A percentile compares a stretch with the other conserved stretches of the same genome.
These are phyloP conservation scores for Aquilaria agallochum DNA, from an alignment of 441 rosid species.

Conservation along the genomic window DNA sequence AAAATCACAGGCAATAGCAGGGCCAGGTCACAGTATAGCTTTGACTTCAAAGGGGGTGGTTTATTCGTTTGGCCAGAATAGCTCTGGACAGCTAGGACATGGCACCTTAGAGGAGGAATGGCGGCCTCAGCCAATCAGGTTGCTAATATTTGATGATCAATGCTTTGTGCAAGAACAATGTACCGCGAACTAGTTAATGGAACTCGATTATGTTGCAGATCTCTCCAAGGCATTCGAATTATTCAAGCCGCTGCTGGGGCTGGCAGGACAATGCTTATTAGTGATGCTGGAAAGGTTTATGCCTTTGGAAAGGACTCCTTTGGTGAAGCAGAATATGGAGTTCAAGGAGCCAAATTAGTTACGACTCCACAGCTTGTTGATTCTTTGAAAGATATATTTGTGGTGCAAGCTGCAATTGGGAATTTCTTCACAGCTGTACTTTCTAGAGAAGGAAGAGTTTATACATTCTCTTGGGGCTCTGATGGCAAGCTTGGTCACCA, in stretches of 20 bases:
- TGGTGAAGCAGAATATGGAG: conserved; percentile 67
- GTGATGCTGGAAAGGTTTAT: conserved; percentile 78
- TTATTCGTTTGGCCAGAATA: conserved; percentile 82
- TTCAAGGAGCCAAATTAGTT: conserved; percentile 48
- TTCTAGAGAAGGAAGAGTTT: conserved; percentile 93
- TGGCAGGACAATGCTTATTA: conserved; percentile 94
- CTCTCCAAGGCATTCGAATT: conserved; percentile 88
- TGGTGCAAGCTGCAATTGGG: conserved; percentile 97
- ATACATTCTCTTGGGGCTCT: conserved; percentile 92
- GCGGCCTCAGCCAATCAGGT: conserved; percentile 84
- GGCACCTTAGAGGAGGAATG: conserved; percentile 71
- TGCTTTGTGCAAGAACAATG: conserved; percentile 27
- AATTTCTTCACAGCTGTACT: conserved; percentile 87
- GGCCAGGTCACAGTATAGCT: conserved; percentile 91
- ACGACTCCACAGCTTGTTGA: conserved; percentile 71
- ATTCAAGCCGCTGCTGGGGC: conserved; percentile 96
- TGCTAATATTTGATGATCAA: conserved; percentile 29
- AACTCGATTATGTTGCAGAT: conserved; percentile 72
- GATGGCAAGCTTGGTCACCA: conserved; percentile 83
- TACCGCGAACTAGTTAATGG: conserved; percentile 33
- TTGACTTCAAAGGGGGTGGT: conserved; percentile 73
- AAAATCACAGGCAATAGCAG: conserved; percentile 91
- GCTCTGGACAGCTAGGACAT: conserved; percentile 88
- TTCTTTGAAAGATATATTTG: conserved; percentile 74
- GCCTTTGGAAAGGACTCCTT: conserved; percentile 83